These are phyloP conservation scores for Mrakia gelida DNA, from an alignment of 768 basidiomycete species.

Conservation along the genomic window DNA sequence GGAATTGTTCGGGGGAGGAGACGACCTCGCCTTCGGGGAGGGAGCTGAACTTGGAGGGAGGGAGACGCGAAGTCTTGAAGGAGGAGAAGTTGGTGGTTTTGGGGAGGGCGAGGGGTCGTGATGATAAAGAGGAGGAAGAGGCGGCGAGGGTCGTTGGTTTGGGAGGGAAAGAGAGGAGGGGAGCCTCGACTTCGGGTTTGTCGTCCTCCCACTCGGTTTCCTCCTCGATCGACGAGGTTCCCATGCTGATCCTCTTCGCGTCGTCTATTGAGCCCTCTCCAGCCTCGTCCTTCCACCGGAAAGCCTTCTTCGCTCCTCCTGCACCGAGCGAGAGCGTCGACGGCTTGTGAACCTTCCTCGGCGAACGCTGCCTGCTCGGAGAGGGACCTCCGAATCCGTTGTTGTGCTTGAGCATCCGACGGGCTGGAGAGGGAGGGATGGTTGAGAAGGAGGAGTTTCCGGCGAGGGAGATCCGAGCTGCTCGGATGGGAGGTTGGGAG, in stretches of 20 bases:
- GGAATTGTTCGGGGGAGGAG: neutral
- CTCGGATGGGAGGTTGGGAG: neutral
- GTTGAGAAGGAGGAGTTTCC: slow-evolving; percentile 4
- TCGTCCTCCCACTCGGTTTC: slow-evolving; percentile 33
- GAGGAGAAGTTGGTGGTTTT: slow-evolving; percentile 4
- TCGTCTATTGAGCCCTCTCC: slow-evolving; percentile 79
- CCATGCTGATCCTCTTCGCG: slow-evolving; percentile 22
- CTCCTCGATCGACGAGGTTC: neutral
- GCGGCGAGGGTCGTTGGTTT: neutral
- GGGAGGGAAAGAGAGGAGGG: neutral
- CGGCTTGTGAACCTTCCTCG: neutral
- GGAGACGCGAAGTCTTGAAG: neutral
- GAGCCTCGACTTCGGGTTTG: neutral
- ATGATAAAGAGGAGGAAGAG: neutral
- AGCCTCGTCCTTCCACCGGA: slow-evolving; percentile 82
- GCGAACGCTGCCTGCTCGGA: neutral
- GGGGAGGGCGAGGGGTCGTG: slow-evolving; percentile 13
- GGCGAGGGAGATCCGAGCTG: neutral
- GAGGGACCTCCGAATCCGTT: neutral
- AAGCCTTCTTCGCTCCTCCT: slow-evolving; percentile 57
- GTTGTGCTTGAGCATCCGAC: neutral
- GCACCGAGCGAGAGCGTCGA: slow-evolving; percentile 12
- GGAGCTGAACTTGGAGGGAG: neutral
- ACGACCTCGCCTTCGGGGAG: slow-evolving; percentile 4
- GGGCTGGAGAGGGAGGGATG: neutral